Conservation (phyloP, 805 yeast genomes). For the Vanderwaltozyma verrucispora region DNA sequence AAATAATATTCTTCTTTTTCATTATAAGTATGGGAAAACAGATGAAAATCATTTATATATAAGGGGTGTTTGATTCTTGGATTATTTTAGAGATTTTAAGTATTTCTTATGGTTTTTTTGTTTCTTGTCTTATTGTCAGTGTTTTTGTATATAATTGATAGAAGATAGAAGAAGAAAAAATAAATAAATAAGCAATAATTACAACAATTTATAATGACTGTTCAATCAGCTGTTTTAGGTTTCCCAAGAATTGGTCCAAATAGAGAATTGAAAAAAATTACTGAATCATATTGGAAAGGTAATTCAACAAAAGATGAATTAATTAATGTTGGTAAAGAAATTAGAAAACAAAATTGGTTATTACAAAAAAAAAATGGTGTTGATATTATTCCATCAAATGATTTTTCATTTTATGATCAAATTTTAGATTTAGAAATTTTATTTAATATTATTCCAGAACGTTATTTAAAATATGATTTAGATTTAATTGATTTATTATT, state of each 20-base stretch:
- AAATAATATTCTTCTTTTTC: too few species aligned
- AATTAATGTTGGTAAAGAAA: conserved; percentile 84
- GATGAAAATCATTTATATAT: too few species aligned
- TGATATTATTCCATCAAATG: conserved; percentile 93
- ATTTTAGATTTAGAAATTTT: conserved; percentile 84
- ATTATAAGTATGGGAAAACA: too few species aligned
- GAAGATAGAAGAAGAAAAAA: background rate
- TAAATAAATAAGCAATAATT: too few species aligned
- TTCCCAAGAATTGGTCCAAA: conserved; percentile 99
- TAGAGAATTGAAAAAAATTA: conserved; percentile 98
- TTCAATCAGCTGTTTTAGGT: conserved; percentile 94
- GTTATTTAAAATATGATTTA: conserved; percentile 87
- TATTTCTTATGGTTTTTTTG: too few species aligned
- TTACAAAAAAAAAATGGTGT: conserved; percentile 96
- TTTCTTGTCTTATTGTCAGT: too few species aligned
- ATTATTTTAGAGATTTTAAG: too few species aligned
- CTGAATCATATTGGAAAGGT: conserved; percentile 98
- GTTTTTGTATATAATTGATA: too few species aligned
- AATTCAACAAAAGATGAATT: conserved; percentile 81
- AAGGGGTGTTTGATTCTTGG: too few species aligned
- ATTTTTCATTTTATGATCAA: conserved; percentile 97
- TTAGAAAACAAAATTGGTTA: conserved; percentile 96
- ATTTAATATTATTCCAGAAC: conserved; percentile 93
- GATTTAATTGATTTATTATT: conserved; percentile 85
- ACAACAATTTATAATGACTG: too few species aligned